Conservation (phyloP, 2,329 filamentous ascomycete genomes). For the Fusarium floridanum region DNA sequence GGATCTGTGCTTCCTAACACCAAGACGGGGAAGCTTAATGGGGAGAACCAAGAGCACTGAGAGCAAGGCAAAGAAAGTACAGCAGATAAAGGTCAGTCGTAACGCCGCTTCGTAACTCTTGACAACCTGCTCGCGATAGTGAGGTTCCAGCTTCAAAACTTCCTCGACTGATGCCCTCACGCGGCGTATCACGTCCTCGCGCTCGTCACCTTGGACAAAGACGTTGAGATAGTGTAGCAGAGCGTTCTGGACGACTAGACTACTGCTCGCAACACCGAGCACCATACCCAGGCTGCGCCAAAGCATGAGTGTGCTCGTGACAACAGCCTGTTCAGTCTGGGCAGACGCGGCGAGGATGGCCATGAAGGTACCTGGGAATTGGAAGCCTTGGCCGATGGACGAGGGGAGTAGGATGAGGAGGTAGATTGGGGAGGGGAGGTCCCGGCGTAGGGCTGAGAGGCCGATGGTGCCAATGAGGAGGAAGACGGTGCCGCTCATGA, state of each 20-base stretch:
- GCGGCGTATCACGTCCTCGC: conserved; percentile 64
- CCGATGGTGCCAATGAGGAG: conserved; percentile 64
- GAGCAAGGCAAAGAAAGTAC: conserved; percentile 61
- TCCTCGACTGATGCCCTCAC: conserved; percentile 69
- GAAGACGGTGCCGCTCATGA: conserved; percentile 63
- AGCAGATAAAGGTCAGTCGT: conserved; percentile 60
- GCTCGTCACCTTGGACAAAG: conserved; percentile 70
- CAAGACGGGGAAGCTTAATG: conserved; percentile 67
- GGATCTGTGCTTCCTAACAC: conserved; percentile 52
- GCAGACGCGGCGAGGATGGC: conserved; percentile 70
- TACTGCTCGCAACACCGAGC: conserved; percentile 78
- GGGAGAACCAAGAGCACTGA: conserved; percentile 62
- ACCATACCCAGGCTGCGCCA: conserved; percentile 80
- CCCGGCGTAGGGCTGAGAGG: conserved; percentile 63
- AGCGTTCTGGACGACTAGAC: conserved; percentile 79
- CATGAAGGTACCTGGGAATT: conserved; percentile 75
- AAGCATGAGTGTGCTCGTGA: conserved; percentile 77
- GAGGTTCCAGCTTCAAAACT: conserved; percentile 58
- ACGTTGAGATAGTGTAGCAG: conserved; percentile 70
- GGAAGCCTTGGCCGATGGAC: conserved; percentile 72
- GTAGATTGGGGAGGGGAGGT: conserved; percentile 66
- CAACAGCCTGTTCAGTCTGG: conserved; percentile 74
- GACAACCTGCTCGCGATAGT: conserved; percentile 68
- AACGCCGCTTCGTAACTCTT: conserved; percentile 66
- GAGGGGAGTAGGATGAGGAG: conserved; percentile 69